Base-by-base conservation (phyloP, 768 basidiomycete species). In the Boletus rufocinnamomeus region DNA sequence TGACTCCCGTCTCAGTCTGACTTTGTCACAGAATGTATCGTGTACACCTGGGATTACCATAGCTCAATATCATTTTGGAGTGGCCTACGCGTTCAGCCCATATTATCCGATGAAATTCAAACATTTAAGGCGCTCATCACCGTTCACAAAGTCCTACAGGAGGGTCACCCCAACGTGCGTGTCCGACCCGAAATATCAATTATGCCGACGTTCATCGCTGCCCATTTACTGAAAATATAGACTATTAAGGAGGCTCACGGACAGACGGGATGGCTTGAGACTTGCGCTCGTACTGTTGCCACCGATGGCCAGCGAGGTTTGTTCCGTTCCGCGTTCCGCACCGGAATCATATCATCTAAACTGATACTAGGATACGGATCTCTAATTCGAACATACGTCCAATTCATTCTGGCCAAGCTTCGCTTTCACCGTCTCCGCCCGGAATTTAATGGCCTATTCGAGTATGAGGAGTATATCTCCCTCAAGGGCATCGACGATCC, bases 11-110 rank as follows among this genome's bases (percentile, higher is more conserved):
- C 41, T 37, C 30, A 28, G 56, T 50, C 59, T 72, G 49, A 74
- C 50, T 10, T 30, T 37, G 23, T 34, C 10, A 11, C 73, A 98
- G 96, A 98, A 79, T 93, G 91, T 68, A 98, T 99, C 72, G 93
- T 98, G 27, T 99, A 95, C 74, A 98, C 97, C 8, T 98, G 95
- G 95, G 97, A 99, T 74, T 98, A 98, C 69, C 95, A 98, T 68
- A 91, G 95, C 21, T 98, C 95, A 37, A 87, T 93, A 66, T 95
- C 95, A 7, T 98, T 98, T 72, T 99, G 97, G 97, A 94, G 93
- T 66, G 94, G 93, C 30, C 81, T 99, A 8, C 84, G 97, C 32
- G 97, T 98, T 2, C 96, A 98, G 63, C 97, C 97, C 43, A 97
- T 99, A 66, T 78, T 99, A 28, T 86, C 95, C 5, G 97, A 99